Percentiles rank a stretch among this genome's conserved stretches.
Conservation (phyloP, 495 filamentous ascomycete genomes). For the Neurospora tetrasperma region DNA sequence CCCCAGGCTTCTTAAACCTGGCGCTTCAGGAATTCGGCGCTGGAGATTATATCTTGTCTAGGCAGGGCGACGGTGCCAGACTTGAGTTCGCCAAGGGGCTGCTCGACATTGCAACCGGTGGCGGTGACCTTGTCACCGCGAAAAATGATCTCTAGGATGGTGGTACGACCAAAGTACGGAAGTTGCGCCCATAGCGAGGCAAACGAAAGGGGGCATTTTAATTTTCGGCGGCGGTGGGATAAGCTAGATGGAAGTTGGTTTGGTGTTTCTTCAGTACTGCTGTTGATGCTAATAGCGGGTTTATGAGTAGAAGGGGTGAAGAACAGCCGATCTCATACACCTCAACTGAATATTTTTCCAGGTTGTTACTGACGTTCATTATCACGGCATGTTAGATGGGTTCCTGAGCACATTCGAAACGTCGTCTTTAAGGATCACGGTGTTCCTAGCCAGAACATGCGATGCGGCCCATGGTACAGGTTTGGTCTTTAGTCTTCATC, state of each 20-base stretch:
- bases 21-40: slow-evolving; percentile 9
- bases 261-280: not conserved
- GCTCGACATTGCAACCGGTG: slow-evolving; percentile 21
- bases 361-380: not conserved
- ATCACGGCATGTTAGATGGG: not conserved
- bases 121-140: slow-evolving; percentile 42
- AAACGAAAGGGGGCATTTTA: slow-evolving; percentile 15
- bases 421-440: not conserved
- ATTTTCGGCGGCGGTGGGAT: not conserved
- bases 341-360: not conserved
- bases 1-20: slow-evolving; percentile 13
- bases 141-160: slow-evolving; percentile 32
- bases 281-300: not conserved
- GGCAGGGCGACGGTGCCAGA: slow-evolving; percentile 18
- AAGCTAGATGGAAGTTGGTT: not conserved
- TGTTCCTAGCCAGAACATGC: not conserved
- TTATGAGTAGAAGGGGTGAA: not conserved
- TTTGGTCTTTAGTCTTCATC: not conserved
- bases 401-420: not conserved
- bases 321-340: not conserved
- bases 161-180: slow-evolving; percentile 18
- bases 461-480: not conserved
- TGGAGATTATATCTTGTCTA: slow-evolving; percentile 33
- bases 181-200: slow-evolving; percentile 23
- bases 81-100: slow-evolving; percentile 12